phyloP scores from a whole-genome alignment of 495 filamentous ascomycete genomes.

The Halenospora varia region DNA sequence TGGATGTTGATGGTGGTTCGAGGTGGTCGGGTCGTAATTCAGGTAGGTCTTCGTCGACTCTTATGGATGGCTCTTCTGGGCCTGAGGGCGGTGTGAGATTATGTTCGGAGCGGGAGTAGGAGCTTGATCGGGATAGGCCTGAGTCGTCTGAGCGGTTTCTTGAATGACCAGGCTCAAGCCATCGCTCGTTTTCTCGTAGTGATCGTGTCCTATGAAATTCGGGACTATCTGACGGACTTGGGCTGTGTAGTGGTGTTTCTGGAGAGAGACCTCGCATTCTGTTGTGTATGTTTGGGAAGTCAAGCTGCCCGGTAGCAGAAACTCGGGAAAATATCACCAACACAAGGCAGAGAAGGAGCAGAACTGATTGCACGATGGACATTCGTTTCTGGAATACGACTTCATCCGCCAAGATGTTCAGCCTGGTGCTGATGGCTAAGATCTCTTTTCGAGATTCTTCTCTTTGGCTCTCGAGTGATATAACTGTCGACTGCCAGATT shows the following conservation, averaged over 20 bases:
- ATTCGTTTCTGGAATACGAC: constrained; percentile 95
- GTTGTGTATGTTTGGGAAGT: constrained; percentile 13
- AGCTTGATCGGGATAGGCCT: too few species aligned
- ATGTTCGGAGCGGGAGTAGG: constrained; percentile 12
- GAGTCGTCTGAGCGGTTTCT: constrained; percentile 13
- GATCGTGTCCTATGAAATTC: not conserved
- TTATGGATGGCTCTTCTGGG: constrained; percentile 1
- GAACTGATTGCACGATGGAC: constrained; percentile 79
- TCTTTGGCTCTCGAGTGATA: constrained; percentile 84
- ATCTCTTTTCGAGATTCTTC: constrained; percentile 78
- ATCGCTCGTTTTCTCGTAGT: constrained; percentile 1
- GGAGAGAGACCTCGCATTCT: constrained; percentile 3
- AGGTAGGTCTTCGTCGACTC: not conserved
- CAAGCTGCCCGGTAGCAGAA: constrained; percentile 21
- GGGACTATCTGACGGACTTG: constrained; percentile 15
- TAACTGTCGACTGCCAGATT: constrained; percentile 90
- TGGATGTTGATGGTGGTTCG: not conserved
- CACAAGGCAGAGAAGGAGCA: constrained; percentile 82
- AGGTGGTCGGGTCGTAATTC: not conserved
- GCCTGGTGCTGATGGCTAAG: constrained; percentile 70
- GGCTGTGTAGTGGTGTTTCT: constrained; percentile 14
- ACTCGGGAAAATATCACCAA: constrained; percentile 73
- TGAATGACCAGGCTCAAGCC: constrained; percentile 13
- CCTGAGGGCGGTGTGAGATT: constrained; percentile 19
- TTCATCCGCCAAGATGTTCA: constrained; percentile 87